phyloP scores from a whole-genome alignment of 1,284 basidiomycete species.

The Anthracocystis setariae region DNA sequence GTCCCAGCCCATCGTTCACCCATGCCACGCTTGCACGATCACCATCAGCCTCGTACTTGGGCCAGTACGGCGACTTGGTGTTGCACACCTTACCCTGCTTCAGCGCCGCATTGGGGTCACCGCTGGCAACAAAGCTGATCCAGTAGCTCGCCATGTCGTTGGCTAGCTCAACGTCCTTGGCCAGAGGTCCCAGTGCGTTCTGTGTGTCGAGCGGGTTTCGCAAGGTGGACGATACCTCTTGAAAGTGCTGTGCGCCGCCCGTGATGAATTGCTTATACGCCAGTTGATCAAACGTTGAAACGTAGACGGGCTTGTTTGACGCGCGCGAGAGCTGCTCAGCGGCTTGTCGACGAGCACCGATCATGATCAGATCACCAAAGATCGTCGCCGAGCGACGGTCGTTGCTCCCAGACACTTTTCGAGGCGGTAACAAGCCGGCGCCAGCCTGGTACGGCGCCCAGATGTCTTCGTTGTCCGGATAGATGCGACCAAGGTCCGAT shows the following conservation, averaged over 20 bases:
- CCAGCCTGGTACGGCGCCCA: conserved; percentile 37
- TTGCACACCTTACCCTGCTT: conserved; percentile 6
- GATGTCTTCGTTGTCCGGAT: conserved; percentile 42
- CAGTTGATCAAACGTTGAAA: conserved; percentile 51
- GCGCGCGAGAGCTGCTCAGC: conserved; percentile 3
- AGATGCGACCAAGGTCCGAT: conserved; percentile 5
- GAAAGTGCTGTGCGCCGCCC: conserved; percentile 38
- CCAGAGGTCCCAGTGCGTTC: conserved; percentile 47
- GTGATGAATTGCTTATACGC: conserved; percentile 42
- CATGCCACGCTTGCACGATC: conserved; percentile 7
- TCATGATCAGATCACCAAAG: conserved; percentile 31
- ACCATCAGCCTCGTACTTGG: conserved; percentile 29
- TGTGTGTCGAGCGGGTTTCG: conserved; percentile 46
- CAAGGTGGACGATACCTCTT: conserved; percentile 55
- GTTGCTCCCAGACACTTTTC: conserved; percentile 10
- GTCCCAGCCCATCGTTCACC: conserved; percentile 20
- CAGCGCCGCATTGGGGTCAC: conserved; percentile 45
- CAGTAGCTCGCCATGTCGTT: conserved; percentile 53
- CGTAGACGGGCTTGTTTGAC: conserved; percentile 32
- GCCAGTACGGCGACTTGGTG: conserved; percentile 30
- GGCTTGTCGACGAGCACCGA: conserved; percentile 23
- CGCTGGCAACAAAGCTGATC: conserved; percentile 52
- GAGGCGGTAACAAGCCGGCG: conserved; percentile 16
- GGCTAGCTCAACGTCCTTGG: conserved; percentile 43
- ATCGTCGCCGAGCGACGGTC: conserved; percentile 31